A percentile compares a stretch with the other conserved stretches of the same genome.
These are phyloP conservation scores for Calycina marina DNA, from an alignment of 2,329 filamentous ascomycete species.

Conservation along the genomic window DNA sequence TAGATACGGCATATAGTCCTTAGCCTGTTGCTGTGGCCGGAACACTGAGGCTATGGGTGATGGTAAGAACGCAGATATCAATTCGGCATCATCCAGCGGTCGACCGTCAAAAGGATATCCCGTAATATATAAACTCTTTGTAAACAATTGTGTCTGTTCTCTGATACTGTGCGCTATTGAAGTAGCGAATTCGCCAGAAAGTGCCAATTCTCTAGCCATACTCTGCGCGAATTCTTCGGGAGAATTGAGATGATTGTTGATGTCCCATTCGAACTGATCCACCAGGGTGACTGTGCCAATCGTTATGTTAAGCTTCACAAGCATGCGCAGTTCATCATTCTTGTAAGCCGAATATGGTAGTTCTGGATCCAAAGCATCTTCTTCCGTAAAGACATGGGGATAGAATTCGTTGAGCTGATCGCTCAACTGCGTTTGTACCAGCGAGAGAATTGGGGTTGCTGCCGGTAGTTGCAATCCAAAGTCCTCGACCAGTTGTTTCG, in stretches of 20 bases:
- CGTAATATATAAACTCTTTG: conserved; percentile 80
- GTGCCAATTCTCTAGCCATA: conserved; percentile 79
- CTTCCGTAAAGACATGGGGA: conserved; percentile 77
- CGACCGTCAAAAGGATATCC: conserved; percentile 92
- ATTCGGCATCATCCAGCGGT: conserved; percentile 81
- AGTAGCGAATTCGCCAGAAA: conserved; percentile 91
- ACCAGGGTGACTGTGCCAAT: conserved; percentile 89
- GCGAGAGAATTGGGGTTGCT: conserved; percentile 45
- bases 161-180: conserved; percentile 96
- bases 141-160: conserved; percentile 90
- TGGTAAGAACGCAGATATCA: conserved; percentile 71
- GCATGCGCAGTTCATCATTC: conserved; percentile 95
- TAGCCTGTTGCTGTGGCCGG: conserved; percentile 79
- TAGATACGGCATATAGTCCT: conserved; percentile 84
- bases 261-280: conserved; percentile 98
- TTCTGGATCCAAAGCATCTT: conserved; percentile 79
- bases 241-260: conserved; percentile 87
- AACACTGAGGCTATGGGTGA: conserved; percentile 74
- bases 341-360: conserved; percentile 90
- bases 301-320: conserved; percentile 94
- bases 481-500: conserved; percentile 82
- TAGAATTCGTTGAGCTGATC: conserved; percentile 92
- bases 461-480: conserved; percentile 65
- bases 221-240: conserved; percentile 85
- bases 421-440: conserved; percentile 54